These are phyloP conservation scores for Bimuria novae-zelandiae DNA, from an alignment of 2,329 filamentous ascomycete genomes.

Conservation along the genomic window DNA sequence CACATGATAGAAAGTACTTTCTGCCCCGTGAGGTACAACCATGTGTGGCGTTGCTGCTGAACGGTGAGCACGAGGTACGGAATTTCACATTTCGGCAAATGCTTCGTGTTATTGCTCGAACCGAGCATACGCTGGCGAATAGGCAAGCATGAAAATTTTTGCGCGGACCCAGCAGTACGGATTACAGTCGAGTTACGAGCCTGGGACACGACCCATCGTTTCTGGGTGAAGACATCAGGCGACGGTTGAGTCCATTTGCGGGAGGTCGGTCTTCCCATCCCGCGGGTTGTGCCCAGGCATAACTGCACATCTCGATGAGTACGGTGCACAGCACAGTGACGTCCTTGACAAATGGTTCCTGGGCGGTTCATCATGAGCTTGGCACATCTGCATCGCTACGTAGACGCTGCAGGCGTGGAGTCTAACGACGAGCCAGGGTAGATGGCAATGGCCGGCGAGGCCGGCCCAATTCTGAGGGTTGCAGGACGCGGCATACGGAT, in stretches of 20 bases:
- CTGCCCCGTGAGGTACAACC: not conserved
- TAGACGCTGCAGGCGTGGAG: slow-evolving; percentile 14
- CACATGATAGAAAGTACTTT: not conserved
- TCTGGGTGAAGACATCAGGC: slow-evolving; percentile 20
- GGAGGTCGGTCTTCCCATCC: slow-evolving; percentile 12
- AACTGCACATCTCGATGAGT: slow-evolving; percentile 12
- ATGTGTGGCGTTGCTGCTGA: slow-evolving; percentile 13
- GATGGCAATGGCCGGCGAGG: slow-evolving; percentile 12
- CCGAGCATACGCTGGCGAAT: slow-evolving; percentile 22
- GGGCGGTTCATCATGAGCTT: slow-evolving; percentile 15
- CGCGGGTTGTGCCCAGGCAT: slow-evolving; percentile 12
- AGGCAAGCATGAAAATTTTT: slow-evolving; percentile 17
- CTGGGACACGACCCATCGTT: slow-evolving; percentile 18
- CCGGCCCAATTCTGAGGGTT: slow-evolving; percentile 12
- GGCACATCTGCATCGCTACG: slow-evolving; percentile 20
- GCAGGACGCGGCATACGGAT: slow-evolving; percentile 24
- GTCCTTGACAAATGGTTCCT: slow-evolving; percentile 4
- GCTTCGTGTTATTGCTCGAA: slow-evolving; percentile 22
- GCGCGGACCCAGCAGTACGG: slow-evolving; percentile 28
- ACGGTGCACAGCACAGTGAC: not conserved
- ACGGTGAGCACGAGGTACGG: slow-evolving; percentile 14
- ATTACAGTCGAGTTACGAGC: slow-evolving; percentile 22
- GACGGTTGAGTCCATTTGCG: slow-evolving; percentile 14
- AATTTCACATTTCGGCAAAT: slow-evolving; percentile 20
- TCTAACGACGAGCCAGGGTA: slow-evolving; percentile 7